Base-by-base conservation (phyloP, 1,284 basidiomycete species). In the Cryptococcus sp. region DNA sequence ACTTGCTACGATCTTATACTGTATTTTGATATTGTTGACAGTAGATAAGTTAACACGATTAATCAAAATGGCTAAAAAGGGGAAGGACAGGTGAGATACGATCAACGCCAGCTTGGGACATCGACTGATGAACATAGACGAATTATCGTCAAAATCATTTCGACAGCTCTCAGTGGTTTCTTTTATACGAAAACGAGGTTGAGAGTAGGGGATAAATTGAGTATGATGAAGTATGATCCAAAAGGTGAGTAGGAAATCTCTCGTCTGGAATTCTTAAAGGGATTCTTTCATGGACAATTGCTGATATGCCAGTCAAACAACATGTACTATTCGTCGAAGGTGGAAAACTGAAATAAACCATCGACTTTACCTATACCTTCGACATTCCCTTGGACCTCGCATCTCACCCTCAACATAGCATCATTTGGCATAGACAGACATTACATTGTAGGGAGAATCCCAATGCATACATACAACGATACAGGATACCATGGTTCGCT, bases 191-290 rank as follows among this genome's bases (percentile, higher is more conserved):
- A 87, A 3, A 82, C 85, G 62, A 82, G 90, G 30, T 77, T 86
- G 49, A 82, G 90, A 35, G 74, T 83, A 65, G 86, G 83, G 4
- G 83, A 87, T 30, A 86, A 83, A 73, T 79, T 94, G 55, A 84
- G 87, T 37, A 85, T 87, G 38, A 87, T 93, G 66, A 93, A 94
- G 77, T 94, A 92, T 75, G 90, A 94, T 69, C 90, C 90, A 2
- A 79, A 80, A 74, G 89, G 90, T 90, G 71, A 61, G 84, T 55
- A 43, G 37, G 5, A 41, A 41, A 41, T 41, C 38, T 31, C 34
- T 41, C 50, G 32, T 41, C 36, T 5, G 32, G 4, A 52, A 15
- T 44, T 32, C 37, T 43, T 23, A 23, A 23, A 23, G 23, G 23
- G 23, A 23, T 23, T 23, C 23, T 23, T 23, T 23, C 23, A 23